These are phyloP conservation scores for Malus hybrid DNA, from an alignment of 331 rosid species.

Conservation along the genomic window DNA sequence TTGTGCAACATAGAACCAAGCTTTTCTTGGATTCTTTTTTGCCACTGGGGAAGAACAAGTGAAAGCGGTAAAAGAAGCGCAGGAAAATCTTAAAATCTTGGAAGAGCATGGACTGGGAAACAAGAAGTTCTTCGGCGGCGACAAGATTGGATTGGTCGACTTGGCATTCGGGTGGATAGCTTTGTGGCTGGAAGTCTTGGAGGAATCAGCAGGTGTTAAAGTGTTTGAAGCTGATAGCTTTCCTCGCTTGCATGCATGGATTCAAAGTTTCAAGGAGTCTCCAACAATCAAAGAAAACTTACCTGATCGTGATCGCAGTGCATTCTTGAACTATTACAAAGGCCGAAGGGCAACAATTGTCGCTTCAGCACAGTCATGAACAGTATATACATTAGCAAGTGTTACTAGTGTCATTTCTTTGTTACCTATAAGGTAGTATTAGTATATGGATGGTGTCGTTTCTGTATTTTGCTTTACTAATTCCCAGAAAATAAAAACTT, in stretches of 20 bases:
- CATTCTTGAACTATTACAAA: neutral
- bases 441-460: too few relatives aligned
- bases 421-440: too few relatives aligned
- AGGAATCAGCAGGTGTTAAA: constrained; percentile 5
- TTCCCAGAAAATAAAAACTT: too few relatives aligned
- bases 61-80: constrained; percentile 1
- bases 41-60: constrained; percentile 10
- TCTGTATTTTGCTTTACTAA: too few relatives aligned
- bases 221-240: constrained; percentile 3
- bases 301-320: neutral
- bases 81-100: neutral
- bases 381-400: neutral
- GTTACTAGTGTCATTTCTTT: too few relatives aligned
- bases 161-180: constrained; percentile 10
- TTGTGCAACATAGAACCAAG: neutral
- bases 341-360: neutral
- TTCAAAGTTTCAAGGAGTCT: constrained; percentile 10
- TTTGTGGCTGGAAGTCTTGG: constrained; percentile 4
- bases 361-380: neutral
- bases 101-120: constrained; percentile 19
- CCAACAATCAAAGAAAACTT: constrained; percentile 9
- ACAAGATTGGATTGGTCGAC: constrained; percentile 5
- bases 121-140: constrained; percentile 1
- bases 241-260: constrained; percentile 14
- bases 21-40: neutral